These are phyloP conservation scores for Amanita fuliginea DNA, from an alignment of 768 basidiomycete species.

Conservation along the genomic window DNA sequence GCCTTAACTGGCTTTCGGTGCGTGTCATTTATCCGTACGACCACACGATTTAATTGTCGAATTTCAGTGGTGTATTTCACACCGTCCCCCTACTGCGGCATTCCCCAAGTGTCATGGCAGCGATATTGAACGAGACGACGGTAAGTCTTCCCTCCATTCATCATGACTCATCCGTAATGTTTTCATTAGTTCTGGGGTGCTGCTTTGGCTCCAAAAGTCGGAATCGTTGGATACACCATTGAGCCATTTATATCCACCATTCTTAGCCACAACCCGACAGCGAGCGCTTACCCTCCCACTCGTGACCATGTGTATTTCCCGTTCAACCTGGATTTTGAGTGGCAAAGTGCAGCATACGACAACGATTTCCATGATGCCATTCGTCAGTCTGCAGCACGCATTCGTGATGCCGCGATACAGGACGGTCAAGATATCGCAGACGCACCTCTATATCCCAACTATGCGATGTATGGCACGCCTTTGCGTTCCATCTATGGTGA, in stretches of 20 bases:
- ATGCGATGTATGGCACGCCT: slow-evolving; percentile 33
- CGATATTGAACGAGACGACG: slow-evolving; percentile 24
- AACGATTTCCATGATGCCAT: slow-evolving; percentile 22
- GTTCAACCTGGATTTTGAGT: slow-evolving; percentile 16
- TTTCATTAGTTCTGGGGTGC: not conserved
- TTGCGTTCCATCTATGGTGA: slow-evolving; percentile 30
- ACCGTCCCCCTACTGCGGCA: slow-evolving; percentile 24
- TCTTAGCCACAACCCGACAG: slow-evolving; percentile 22
- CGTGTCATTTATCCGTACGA: too few species aligned
- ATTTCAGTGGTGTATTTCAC: slow-evolving; percentile 16
- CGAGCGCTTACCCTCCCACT: slow-evolving; percentile 34
- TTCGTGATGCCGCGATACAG: slow-evolving; percentile 21
- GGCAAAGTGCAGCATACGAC: slow-evolving; percentile 13
- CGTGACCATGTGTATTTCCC: slow-evolving; percentile 16
- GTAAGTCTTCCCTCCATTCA: slow-evolving; percentile 15
- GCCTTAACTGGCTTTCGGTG: too few species aligned
- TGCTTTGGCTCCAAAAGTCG: not conserved
- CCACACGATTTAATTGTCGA: not conserved
- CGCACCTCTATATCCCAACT: slow-evolving; percentile 22
- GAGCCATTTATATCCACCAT: slow-evolving; percentile 33
- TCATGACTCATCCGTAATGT: not conserved
- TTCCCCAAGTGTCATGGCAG: slow-evolving; percentile 19
- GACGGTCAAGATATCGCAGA: slow-evolving; percentile 26
- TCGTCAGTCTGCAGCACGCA: slow-evolving; percentile 20
- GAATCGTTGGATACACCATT: slow-evolving; percentile 25